Evolutionary conservation across 2,329 filamentous ascomycete species (phyloP).

Genomic region (Colletotrichum chlorophyti): DNA sequence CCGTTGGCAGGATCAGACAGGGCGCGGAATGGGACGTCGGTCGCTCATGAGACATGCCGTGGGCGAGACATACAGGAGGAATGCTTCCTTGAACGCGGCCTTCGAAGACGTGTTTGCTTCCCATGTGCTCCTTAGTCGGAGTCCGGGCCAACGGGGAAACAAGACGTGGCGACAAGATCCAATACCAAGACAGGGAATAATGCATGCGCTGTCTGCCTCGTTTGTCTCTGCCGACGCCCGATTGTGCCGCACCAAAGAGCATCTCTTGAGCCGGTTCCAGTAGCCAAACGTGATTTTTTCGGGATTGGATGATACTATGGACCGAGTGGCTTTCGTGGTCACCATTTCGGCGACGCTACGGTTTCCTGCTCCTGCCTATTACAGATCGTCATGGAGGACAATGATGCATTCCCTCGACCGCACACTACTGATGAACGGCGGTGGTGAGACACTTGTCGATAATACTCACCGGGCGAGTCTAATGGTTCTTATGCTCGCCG

Average conservation of each 20-base stretch:
- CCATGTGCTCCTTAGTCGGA: background rate
- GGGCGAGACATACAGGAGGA: no score
- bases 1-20: background rate
- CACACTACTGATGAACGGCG: background rate
- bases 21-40: background rate
- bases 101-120: background rate
- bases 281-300: background rate
- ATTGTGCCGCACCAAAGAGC: conserved; percentile 9
- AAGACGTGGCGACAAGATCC: background rate
- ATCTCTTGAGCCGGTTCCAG: background rate
- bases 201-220: no score
- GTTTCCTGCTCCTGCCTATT: background rate
- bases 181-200: background rate
- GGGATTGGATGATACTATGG: background rate
- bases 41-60: background rate
- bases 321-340: background rate
- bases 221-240: background rate
- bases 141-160: background rate
- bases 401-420: background rate
- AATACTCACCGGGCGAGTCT: background rate
- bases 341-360: background rate
- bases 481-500: background rate
- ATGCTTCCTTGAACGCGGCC: background rate
- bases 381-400: background rate
- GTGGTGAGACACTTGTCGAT: conserved; percentile 2